phyloP scores from a whole-genome alignment of 345 rosid genomes.

The Kandelia obovata region DNA sequence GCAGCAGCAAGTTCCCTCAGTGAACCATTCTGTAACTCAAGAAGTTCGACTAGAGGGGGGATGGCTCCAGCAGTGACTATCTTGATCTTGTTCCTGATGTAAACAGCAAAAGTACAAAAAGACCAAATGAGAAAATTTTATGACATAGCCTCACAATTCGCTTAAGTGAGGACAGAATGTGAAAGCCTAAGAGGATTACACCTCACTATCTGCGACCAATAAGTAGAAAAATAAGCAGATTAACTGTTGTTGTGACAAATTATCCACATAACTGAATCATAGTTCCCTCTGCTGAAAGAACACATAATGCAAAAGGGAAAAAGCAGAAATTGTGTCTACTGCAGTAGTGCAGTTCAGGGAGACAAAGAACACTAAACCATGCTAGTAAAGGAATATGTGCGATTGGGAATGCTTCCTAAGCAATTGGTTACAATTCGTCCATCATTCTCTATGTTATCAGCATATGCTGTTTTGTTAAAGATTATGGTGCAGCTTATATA shows the following conservation, averaged over 20 bases:
- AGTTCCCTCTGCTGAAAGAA: too few species aligned
- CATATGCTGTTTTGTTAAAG: too few species aligned
- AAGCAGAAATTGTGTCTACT: too few species aligned
- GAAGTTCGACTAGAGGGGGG: slow-evolving; percentile 65
- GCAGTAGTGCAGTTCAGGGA: too few species aligned
- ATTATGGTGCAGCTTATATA: too few species aligned
- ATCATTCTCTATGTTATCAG: too few species aligned
- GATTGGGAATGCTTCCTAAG: too few species aligned
- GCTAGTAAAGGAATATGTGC: too few species aligned
- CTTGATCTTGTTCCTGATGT: slow-evolving; percentile 63
- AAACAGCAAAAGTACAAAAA: neutral
- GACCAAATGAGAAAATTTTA: slow-evolving; percentile 3
- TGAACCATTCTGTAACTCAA: slow-evolving; percentile 45
- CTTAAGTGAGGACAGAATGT: neutral
- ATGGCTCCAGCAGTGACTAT: slow-evolving; percentile 67
- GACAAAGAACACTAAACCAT: too few species aligned
- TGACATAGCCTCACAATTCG: neutral
- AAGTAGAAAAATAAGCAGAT: neutral
- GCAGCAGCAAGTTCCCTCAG: slow-evolving; percentile 70
- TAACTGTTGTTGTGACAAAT: neutral
- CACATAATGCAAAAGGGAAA: too few species aligned
- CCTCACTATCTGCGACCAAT: neutral
- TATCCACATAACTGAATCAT: too few species aligned
- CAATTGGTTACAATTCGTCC: too few species aligned
- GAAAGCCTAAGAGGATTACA: neutral